Base-by-base conservation (phyloP, 768 basidiomycete genomes). In the Austroboletus eburneus region DNA sequence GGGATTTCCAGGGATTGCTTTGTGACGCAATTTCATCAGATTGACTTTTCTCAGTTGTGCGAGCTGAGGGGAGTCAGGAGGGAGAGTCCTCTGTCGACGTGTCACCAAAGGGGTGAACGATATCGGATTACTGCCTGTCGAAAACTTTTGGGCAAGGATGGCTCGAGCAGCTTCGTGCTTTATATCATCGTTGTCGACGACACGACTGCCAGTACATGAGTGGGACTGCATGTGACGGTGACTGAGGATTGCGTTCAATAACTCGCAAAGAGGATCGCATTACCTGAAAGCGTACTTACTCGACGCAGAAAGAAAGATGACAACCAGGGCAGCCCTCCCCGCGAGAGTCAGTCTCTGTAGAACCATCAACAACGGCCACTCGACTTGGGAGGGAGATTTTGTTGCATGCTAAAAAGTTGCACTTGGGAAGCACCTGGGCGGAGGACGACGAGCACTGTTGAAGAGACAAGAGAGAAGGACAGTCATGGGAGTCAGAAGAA, bases 1-100 rank as follows among this genome's bases (percentile, higher is more conserved):
- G 17, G 77, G 72, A 55, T 90, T 81, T 8, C 70, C 79, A 3
- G 87, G 78, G 34, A 69, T 55, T 10, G 90, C 90, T 32, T 70
- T 73, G 59, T 85, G 87, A 44, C 82, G 80, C 75, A 91, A 76
- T 58, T 80, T 87, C 76, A 91, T 86, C 5, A 83, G 58, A 56
- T 82, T 78, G 16, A 89, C 59, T 55, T 78, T 80, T 46, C 74
- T 73, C 48, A 73, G 63, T 50, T 80, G 77, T 1, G 74, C 78
- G 18, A 76, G 59, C 53, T 81, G 81, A 44, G 68, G 71, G 8
- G 80, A 74, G 54, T 81, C 76, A 12, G 69, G 71, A 6, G 77
- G 72, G 32, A 62, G 55, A 50, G 71, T 72, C 29, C 47, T 52
- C 22, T 45, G 50, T 42, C 56, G 61, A n/a, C 55, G 65, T 9